Base-by-base conservation (phyloP, 192 early-diverging fungal species). In the Neocallimastix lanati region DNA sequence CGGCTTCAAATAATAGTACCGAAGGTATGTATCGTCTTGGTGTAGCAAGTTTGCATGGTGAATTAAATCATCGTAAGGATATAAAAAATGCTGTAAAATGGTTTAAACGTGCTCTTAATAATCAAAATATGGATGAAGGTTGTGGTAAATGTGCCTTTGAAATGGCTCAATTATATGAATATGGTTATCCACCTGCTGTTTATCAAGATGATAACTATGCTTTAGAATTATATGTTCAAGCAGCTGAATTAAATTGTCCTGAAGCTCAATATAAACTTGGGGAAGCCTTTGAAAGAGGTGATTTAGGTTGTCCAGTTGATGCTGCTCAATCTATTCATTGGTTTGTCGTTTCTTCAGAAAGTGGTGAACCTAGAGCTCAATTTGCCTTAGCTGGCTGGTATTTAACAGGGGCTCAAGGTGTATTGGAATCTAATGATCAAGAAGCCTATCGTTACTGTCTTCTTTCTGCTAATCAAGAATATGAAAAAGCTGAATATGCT, bases 401-500 rank as follows among this genome's bases (percentile, higher is more conserved):
- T 28, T 78, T 80, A 28, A 80, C 80, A 2, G 80, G 80, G 16
- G 80, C 80, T 28, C 29, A 79, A 28, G 80, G 78, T 9, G 13
- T 76, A 18, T 28, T 80, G 80, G 76, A 28, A 18, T 30, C 30
- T 21, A 77, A 33, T 28, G 29, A 37, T 29, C 80, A 33, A 29
- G 80, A 80, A 33, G 80, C 80, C 21, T 67, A 21, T 15, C 29
- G 28, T 76, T 80, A 29, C 29, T 76, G 29, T 18, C 2, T 27
- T n/a, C 76, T 33, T n/a, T 28, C 80, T 28, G 80, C 80, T 27
- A 28, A 80, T 21, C 80, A 80, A 78, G 80, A 40, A 25, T 78
- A 78, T n/a, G 0, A 78, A n/a, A 80, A 80, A 78, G 80, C 80
- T 6, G 80, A 80, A 78, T 80, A 80, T 67, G 80, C 80, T 6